Evolutionary conservation across 176 grass and related monocot genomes (phyloP), one percentile per base, ranked within the genome.

Genomic region (Triticum monococcum): DNA sequence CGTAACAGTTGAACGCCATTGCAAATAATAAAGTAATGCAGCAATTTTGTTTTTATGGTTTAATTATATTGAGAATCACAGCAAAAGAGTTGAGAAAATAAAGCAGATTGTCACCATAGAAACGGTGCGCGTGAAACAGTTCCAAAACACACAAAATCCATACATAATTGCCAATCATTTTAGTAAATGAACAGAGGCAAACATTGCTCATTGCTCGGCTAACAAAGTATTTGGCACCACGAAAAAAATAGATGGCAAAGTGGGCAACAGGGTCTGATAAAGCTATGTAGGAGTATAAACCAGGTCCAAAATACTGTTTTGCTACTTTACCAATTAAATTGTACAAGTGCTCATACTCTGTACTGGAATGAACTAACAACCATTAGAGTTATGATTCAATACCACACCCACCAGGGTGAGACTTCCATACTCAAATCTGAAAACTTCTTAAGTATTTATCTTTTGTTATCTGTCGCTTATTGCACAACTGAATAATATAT

Each of bases 21-120:
- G 16, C 17, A 78, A 65, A 65, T 7, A 23, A 46, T 46, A 64
- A 33, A 78, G 8, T 43, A 67, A 77, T 80, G 17, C 23, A 74
- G 9, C n/a, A 74, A 17, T 46, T 28, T 17, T 25, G 46, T 70
- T 71, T 13, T 37, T 12, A 36, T 50, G n/a, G 6, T 35, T 31
- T 12, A 54, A 30, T 36, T 54, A 54, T 52, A 70, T 33, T 20
- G 24, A 74, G 24, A 24, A 84, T 12, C 12, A 71, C 16, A 35
- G 59, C 7, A 73, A 73, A 4, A 33, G 12, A 33, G 40, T 2
- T 35, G 75, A 78, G 50, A 48, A 70, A n/a, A 12, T 20, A 75
- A 83, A 89, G 24, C 9, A 85, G 45, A 61, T 85, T 64, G 32
- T 68, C 43, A 28, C n/a, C 26, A 5, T 64, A 75, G 11, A 75